Evolutionary conservation across 352 stramenopile genomes (phyloP).

Genomic region (Pythium phragmitis): DNA sequence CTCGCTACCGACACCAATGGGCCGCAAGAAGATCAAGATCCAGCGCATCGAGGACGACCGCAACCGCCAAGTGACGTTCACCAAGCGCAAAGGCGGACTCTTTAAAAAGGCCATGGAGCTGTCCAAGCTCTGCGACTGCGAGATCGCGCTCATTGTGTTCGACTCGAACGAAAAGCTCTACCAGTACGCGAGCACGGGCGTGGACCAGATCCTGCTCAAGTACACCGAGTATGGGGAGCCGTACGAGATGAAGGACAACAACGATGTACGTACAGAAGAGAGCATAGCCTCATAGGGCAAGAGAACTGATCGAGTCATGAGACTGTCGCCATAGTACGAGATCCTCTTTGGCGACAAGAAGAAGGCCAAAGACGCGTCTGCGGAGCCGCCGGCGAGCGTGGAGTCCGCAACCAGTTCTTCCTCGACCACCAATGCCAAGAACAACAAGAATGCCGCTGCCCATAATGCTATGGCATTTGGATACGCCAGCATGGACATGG

Average conservation of each 20-base stretch:
- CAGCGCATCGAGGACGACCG: slow-evolving; percentile 84
- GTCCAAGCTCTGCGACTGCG: slow-evolving; percentile 85
- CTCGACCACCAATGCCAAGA: slow-evolving; percentile 29
- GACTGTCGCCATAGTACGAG: slow-evolving; percentile 55
- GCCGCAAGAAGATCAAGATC: slow-evolving; percentile 90
- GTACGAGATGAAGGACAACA: slow-evolving; percentile 84
- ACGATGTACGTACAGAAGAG: slow-evolving; percentile 47
- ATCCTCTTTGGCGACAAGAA: slow-evolving; percentile 86
- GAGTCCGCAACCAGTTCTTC: slow-evolving; percentile 23
- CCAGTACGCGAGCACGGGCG: slow-evolving; percentile 79
- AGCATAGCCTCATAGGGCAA: slow-evolving; percentile 32
- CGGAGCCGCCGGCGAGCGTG: slow-evolving; percentile 24
- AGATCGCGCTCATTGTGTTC: slow-evolving; percentile 86
- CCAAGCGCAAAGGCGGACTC: slow-evolving; percentile 82
- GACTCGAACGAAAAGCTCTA: slow-evolving; percentile 87
- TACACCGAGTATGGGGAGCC: slow-evolving; percentile 85
- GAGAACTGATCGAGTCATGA: slow-evolving; percentile 15
- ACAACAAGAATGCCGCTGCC: slow-evolving; percentile 30
- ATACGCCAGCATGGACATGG: slow-evolving; percentile 39
- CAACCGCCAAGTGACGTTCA: slow-evolving; percentile 83
- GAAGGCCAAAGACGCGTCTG: slow-evolving; percentile 51
- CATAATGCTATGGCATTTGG: slow-evolving; percentile 22
- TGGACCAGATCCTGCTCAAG: slow-evolving; percentile 85
- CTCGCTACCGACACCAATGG: slow-evolving; percentile 19
- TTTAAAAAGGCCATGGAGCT: slow-evolving; percentile 89